A percentile compares a stretch with the other conserved stretches of the same genome.
Evolutionary conservation across 495 filamentous ascomycete species (phyloP).

Genomic region (Acidiella bohemica): DNA sequence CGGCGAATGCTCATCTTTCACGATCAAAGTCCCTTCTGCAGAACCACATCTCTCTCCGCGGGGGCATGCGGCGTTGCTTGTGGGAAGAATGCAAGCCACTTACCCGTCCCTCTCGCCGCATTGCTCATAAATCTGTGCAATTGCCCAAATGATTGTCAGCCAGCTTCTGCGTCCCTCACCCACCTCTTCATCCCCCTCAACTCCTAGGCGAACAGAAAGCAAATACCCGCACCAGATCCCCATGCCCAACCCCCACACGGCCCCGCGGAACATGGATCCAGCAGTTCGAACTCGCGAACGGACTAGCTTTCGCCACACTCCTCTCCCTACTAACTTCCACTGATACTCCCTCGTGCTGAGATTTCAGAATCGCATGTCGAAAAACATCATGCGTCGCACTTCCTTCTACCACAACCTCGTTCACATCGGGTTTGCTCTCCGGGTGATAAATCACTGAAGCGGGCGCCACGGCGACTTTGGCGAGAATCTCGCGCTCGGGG

Average conservation of each 20-base stretch:
- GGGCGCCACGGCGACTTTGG: background rate
- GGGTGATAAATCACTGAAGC: background rate
- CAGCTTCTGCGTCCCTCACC: too few species aligned
- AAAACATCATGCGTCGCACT: conserved; percentile 5
- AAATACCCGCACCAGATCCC: background rate
- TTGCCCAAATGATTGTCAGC: too few species aligned
- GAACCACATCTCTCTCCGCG: too few species aligned
- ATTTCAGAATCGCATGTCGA: conserved; percentile 4
- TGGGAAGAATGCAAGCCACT: too few species aligned
- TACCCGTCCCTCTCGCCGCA: too few species aligned
- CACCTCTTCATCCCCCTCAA: background rate
- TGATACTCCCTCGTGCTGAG: background rate
- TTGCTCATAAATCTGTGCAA: too few species aligned
- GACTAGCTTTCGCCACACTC: conserved; percentile 2
- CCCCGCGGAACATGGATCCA: conserved; percentile 11
- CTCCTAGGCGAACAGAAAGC: conserved; percentile 7
- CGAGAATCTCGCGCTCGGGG: background rate
- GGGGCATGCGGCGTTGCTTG: too few species aligned
- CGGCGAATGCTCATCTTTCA: too few species aligned
- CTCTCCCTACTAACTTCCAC: conserved; percentile 4
- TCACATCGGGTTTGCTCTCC: background rate
- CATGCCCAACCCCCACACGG: background rate
- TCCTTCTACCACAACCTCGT: background rate
- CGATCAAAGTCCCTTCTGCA: too few species aligned
- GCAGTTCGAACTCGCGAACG: conserved; percentile 11